These are phyloP conservation scores for Xylaria nigripes DNA, from an alignment of 495 filamentous ascomycete species.

Conservation along the genomic window DNA sequence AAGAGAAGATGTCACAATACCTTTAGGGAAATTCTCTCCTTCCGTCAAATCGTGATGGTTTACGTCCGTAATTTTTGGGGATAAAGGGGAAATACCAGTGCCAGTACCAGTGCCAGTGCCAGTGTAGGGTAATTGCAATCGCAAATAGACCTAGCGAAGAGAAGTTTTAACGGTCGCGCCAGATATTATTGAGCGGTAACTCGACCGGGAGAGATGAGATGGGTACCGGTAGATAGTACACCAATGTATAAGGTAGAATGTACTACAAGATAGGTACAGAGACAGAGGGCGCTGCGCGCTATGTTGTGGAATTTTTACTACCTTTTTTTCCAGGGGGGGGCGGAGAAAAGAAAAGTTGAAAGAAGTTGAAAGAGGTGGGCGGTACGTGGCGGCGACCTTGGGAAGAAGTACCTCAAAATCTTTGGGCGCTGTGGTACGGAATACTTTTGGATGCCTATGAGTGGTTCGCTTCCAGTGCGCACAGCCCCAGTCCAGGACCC, in stretches of 20 bases:
- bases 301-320: neutral
- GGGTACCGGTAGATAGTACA: neutral
- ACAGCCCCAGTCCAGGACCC: neutral
- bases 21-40: neutral
- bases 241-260: neutral
- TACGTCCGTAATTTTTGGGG: too few relatives aligned
- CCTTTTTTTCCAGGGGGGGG: neutral
- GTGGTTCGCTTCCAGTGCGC: constrained; percentile 2
- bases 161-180: neutral
- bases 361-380: neutral
- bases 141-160: too few relatives aligned
- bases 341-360: constrained; percentile 1
- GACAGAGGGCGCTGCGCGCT: neutral
- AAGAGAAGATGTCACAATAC: neutral
- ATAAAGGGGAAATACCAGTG: too few relatives aligned
- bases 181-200: neutral
- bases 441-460: neutral
- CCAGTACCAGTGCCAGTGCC: neutral
- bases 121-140: neutral
- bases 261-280: neutral
- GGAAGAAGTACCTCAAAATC: constrained; percentile 6
- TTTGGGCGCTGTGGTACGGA: neutral
- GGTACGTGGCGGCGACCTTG: constrained; percentile 7
- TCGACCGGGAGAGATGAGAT: neutral
- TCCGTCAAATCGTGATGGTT: neutral